Evolutionary conservation across 2,329 filamentous ascomycete species (phyloP), one percentile per base, ranked within the genome.

Genomic region (Hysterium pulicare): DNA sequence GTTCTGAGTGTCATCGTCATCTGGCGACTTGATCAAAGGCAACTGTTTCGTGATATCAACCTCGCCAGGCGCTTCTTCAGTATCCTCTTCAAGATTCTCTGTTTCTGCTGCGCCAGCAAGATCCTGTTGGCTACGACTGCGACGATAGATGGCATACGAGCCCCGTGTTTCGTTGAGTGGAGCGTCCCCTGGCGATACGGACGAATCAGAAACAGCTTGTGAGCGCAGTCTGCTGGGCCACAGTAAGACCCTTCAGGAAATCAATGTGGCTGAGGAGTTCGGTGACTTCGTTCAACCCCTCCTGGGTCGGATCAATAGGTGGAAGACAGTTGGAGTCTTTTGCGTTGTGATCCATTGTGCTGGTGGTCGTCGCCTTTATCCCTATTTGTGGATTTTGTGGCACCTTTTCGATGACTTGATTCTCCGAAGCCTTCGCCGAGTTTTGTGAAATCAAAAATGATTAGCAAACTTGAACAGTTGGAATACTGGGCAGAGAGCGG

Each of bases 401-500:
- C 4, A 97, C 87, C 49, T 82, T 87, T n/a, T 81, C 78, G 49
- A 98, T 81, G 7, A 98, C 73, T 4, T 83, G 72, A 2, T 81
- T 71, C n/a, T 11, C 90, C 90, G 61, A 96, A 97, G 3, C 80
- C 86, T 51, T 75, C 74, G 4, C 90, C 85, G 16, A 98, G 71
- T 41, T 95, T n/a, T n/a, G n/a, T n/a, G n/a, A n/a, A n/a, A n/a
- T n/a, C n/a, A n/a, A n/a, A n/a, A n/a, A n/a, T n/a, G n/a, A n/a
- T n/a, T n/a, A n/a, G n/a, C n/a, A n/a, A n/a, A n/a, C n/a, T n/a
- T n/a, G n/a, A n/a, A n/a, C n/a, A n/a, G 89, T 67, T 97, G 91
- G 17, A 98, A 75, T 0, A 90, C 90, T 65, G 95, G 89, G 65
- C 95, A 96, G 7, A 94, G 90, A 62, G 93, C 93, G 41, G 93